Conservation (phyloP, 192 early-diverging fungal species). For the Umbelopsis sp. region DNA sequence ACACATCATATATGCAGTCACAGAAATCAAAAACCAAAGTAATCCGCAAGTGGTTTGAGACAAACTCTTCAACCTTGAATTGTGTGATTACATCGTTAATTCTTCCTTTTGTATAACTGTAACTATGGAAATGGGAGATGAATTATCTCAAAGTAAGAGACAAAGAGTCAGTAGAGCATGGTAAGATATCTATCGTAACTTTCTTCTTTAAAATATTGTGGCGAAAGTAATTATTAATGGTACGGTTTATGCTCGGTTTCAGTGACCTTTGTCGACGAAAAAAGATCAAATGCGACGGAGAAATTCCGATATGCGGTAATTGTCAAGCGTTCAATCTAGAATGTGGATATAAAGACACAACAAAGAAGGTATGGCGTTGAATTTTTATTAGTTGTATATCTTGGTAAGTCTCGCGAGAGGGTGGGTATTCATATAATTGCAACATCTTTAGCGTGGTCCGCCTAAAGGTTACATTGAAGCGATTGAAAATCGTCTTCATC, state of each 20-base stretch:
- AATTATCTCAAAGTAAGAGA: conserved; percentile 28
- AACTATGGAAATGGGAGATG: conserved; percentile 13
- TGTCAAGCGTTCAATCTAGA: conserved; percentile 65
- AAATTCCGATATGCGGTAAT: conserved; percentile 69
- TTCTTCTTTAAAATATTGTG: background rate
- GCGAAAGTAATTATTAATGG: background rate
- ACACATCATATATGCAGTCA: background rate
- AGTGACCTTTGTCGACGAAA: conserved; percentile 81
- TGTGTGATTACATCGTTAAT: background rate
- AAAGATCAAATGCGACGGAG: conserved; percentile 84
- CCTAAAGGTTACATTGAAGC: conserved; percentile 89
- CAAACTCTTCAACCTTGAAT: background rate
- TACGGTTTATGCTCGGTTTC: background rate
- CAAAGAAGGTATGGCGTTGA: conserved; percentile 36
- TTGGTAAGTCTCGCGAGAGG: background rate
- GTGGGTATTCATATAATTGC: background rate
- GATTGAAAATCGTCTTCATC: conserved; percentile 73
- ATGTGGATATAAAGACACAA: conserved; percentile 66
- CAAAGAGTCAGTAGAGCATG: conserved; percentile 45
- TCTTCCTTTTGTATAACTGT: background rate
- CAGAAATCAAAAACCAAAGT: background rate
- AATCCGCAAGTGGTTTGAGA: background rate
- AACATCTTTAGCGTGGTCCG: conserved; percentile 65
- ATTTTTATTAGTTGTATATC: conserved; percentile 20
- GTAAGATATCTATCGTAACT: conserved; percentile 9